Percentiles rank a stretch among this genome's conserved stretches.
Conservation (phyloP, 164 flowering plant species). For the Magnolia kwangsiensis region DNA sequence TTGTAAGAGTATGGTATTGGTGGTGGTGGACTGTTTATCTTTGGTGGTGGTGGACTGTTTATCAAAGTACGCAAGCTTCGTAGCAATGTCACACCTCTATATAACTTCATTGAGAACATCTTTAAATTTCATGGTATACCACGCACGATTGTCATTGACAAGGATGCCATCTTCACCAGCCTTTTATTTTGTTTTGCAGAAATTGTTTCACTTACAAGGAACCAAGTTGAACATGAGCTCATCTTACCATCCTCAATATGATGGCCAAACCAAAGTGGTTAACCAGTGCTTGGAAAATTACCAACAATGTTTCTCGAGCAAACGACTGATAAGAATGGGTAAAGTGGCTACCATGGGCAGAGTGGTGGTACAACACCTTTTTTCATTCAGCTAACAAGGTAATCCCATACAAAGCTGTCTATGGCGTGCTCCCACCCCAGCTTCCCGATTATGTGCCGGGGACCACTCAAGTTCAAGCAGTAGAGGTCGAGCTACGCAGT, state of each 20-base stretch:
- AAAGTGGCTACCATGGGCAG: slow-evolving; percentile 3
- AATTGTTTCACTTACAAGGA: too few relatives aligned
- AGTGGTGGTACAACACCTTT: slow-evolving; percentile 11
- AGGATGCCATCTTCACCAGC: too few relatives aligned
- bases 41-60: slow-evolving; percentile 8
- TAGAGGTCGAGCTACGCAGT: too few relatives aligned
- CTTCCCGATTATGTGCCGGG: not conserved
- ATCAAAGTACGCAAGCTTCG: slow-evolving; percentile 1
- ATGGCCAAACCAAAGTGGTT: slow-evolving; percentile 9
- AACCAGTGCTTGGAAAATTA: slow-evolving; percentile 5
- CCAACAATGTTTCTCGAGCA: not conserved
- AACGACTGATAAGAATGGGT: not conserved
- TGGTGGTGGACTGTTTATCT: slow-evolving; percentile 2
- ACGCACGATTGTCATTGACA: too few relatives aligned
- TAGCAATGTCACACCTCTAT: not conserved
- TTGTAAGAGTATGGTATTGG: not conserved
- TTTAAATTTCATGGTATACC: too few relatives aligned
- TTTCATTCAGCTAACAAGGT: slow-evolving; percentile 1
- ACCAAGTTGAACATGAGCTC: not conserved
- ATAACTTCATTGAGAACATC: not conserved
- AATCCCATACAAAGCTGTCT: slow-evolving; percentile 6
- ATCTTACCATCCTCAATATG: slow-evolving; percentile 5
- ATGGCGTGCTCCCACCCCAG: not conserved
- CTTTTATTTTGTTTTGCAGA: too few relatives aligned
- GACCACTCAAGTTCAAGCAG: not conserved